phyloP scores from a whole-genome alignment of 2,329 filamentous ascomycete genomes.

The Nigrospora oryzae region DNA sequence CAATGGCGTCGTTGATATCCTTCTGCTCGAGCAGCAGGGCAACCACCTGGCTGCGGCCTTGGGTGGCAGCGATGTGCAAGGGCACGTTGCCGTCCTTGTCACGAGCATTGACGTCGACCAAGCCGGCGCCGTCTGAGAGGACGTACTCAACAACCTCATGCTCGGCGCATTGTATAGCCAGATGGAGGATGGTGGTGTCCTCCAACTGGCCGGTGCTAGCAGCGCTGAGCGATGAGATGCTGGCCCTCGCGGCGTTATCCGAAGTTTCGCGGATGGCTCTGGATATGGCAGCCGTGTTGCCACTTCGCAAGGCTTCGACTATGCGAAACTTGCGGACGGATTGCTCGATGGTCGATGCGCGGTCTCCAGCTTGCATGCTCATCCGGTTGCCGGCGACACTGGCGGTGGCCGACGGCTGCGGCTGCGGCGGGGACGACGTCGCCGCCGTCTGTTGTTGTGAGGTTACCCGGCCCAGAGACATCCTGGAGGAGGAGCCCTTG shows the following conservation, averaged over 20 bases:
- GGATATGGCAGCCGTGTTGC: constrained; percentile 84
- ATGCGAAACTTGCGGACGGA: constrained; percentile 91
- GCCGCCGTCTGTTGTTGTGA: constrained; percentile 16
- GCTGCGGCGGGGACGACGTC: no score
- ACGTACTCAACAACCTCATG: constrained; percentile 88
- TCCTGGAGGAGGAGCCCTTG: constrained; percentile 34
- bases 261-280: constrained; percentile 68
- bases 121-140: constrained; percentile 61
- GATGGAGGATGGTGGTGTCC: constrained; percentile 83
- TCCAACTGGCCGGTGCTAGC: constrained; percentile 44
- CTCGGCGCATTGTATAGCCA: constrained; percentile 94
- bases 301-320: constrained; percentile 84
- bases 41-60: constrained; percentile 75
- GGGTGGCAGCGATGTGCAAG: constrained; percentile 75
- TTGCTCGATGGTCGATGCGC: constrained; percentile 55
- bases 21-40: constrained; percentile 74
- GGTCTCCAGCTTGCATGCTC: not conserved
- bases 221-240: constrained; percentile 44
- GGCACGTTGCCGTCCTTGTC: constrained; percentile 94
- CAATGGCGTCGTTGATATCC: constrained; percentile 78
- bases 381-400: not conserved
- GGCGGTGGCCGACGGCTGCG: no score
- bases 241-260: constrained; percentile 43
- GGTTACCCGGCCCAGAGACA: constrained; percentile 36
- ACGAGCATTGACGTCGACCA: constrained; percentile 76